Conservation (phyloP, 352 stramenopile species). For the Blastocystis sp. region DNA sequence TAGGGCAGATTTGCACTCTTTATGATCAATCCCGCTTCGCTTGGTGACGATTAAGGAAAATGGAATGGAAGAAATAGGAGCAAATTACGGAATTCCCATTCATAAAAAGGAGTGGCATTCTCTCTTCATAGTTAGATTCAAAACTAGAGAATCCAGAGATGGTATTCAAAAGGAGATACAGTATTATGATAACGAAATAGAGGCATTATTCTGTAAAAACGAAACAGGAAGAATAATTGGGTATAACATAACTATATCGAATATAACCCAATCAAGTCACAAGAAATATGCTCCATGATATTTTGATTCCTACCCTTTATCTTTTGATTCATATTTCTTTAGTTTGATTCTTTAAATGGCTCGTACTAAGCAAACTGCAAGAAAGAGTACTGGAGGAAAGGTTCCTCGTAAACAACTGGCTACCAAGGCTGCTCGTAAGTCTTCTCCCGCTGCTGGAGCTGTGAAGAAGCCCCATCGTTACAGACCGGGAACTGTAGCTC, state of each 20-base stretch:
- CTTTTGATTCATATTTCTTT: neutral
- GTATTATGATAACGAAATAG: too few species aligned
- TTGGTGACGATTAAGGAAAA: too few species aligned
- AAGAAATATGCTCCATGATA: neutral
- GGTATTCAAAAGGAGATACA: too few species aligned
- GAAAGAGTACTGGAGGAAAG: constrained; percentile 86
- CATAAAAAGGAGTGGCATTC: too few species aligned
- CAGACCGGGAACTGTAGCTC: constrained; percentile 67
- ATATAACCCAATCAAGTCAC: neutral
- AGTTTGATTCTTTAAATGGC: constrained; percentile 66
- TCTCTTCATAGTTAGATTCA: too few species aligned
- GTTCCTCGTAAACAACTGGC: constrained; percentile 84
- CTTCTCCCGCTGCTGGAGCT: constrained; percentile 78
- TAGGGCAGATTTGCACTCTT: too few species aligned
- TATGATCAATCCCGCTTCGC: too few species aligned
- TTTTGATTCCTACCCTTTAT: neutral
- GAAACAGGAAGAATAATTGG: neutral
- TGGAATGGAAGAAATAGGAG: too few species aligned
- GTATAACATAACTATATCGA: neutral
- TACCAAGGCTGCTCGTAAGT: constrained; percentile 82
- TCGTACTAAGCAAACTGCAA: constrained; percentile 89
- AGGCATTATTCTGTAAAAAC: too few species aligned
- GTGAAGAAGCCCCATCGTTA: constrained; percentile 83
- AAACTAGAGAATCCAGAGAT: too few species aligned
- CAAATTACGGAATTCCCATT: too few species aligned